Evolutionary conservation across 306 rosid species (phyloP), one percentile per base, ranked within the genome.

Genomic region (Quercus bicolor): DNA sequence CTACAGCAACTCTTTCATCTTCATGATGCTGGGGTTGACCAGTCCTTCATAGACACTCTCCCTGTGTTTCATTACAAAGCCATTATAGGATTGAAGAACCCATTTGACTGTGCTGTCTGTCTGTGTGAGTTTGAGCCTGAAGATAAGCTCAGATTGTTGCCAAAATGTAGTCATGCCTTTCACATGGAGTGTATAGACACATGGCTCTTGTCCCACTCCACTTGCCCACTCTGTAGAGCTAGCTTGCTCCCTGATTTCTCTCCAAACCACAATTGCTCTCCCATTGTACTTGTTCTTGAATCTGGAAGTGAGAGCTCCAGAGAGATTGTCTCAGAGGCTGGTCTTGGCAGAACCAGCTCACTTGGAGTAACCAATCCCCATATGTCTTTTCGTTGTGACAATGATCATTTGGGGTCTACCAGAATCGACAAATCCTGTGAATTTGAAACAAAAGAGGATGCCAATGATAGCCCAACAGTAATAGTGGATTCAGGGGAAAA

Each of bases 1-100:
- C 81, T 93, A 66, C 99, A 91, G 84, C 98, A 96, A 73, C 98
- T 93, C 4, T 96, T 96, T 68, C 96, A 91, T 45, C 99, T 93
- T 59, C 99, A 96, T 60, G 99, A 96, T 79, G 81, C 98, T 77
- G 99, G 99, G 6, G 99, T 93, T 59, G 99, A 96, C 77, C 99
- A 96, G 40, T 90, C 99, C 71, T 93, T 84, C 83, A 93, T 96
- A 62, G 99, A 96, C 68, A 80, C 93, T 1, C 91, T 96, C 61
- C 99, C 97, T 54, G 90, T 96, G 10, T 96, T 93, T 78, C 82
- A 84, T 66, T 96, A 91, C 89, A 93, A 92, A 57, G 84, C 97
- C 59, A 91, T 93, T 72, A 91, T 88, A 24, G 97, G 97, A 68
- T 79, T 88, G 80, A 93, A 96, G 65, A 85, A 86, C 87, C 97